phyloP scores from a whole-genome alignment of 2,329 filamentous ascomycete species.

The Colletotrichum noveboracense region DNA sequence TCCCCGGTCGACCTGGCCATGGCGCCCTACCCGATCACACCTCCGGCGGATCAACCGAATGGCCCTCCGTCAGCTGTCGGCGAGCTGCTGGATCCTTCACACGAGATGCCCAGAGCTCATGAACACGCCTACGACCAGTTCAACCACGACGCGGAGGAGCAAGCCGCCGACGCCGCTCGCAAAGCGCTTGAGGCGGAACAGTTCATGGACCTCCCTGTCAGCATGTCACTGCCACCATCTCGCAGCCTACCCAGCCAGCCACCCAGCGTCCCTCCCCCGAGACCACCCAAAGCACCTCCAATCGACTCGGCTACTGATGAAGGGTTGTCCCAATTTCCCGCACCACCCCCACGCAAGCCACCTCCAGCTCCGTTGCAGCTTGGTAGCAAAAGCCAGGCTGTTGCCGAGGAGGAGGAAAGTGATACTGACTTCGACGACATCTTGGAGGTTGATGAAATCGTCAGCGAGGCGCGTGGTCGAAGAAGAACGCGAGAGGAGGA shows the following conservation, averaged over 20 bases:
- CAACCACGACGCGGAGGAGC: slow-evolving; percentile 60
- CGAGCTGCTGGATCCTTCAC: slow-evolving; percentile 60
- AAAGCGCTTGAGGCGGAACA: slow-evolving; percentile 49
- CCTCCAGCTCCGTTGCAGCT: slow-evolving; percentile 87
- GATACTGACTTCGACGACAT: slow-evolving; percentile 87
- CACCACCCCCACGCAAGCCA: slow-evolving; percentile 75
- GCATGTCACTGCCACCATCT: slow-evolving; percentile 59
- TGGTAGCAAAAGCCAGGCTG: slow-evolving; percentile 43
- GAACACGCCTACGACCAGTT: slow-evolving; percentile 64
- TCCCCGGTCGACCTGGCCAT: slow-evolving; percentile 66
- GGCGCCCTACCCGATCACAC: slow-evolving; percentile 70
- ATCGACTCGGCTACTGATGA: slow-evolving; percentile 49
- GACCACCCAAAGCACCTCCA: slow-evolving; percentile 42
- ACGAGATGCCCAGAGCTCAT: slow-evolving; percentile 64
- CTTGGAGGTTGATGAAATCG: slow-evolving; percentile 70
- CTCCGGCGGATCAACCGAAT: slow-evolving; percentile 57
- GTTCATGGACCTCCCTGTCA: slow-evolving; percentile 54
- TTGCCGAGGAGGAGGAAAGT: slow-evolving; percentile 65
- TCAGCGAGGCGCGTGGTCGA: slow-evolving; percentile 70
- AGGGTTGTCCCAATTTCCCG: slow-evolving; percentile 55
- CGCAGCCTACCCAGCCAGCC: slow-evolving; percentile 59
- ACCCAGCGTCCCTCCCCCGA: slow-evolving; percentile 58
- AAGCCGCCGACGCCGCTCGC: slow-evolving; percentile 47
- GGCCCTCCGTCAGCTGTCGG: slow-evolving; percentile 48
- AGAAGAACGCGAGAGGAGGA: slow-evolving; percentile 89